Evolutionary conservation across 208 protist genomes (phyloP).

Genomic region (Endotrypanum monterogeii): DNA sequence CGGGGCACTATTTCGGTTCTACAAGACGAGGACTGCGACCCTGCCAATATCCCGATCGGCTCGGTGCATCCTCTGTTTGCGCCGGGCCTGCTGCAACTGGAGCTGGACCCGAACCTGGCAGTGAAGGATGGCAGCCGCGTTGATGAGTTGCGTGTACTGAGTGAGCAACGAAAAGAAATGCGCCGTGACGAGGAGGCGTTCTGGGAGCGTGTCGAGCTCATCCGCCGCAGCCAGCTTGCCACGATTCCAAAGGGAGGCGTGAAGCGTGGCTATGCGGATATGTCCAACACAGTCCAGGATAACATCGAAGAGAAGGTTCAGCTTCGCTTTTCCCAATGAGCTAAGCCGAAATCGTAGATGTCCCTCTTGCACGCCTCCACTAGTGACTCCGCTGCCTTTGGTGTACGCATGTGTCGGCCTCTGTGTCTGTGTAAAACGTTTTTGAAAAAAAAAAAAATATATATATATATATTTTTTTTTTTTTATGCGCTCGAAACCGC

Average conservation of each 20-base stretch:
- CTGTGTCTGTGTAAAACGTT: too few relatives aligned
- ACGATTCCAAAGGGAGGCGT: conserved; percentile 51
- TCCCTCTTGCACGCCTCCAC: background rate
- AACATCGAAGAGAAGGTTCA: conserved; percentile 80
- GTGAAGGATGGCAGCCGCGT: conserved; percentile 27
- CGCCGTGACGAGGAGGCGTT: conserved; percentile 76
- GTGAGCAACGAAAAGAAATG: conserved; percentile 79
- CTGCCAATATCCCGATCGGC: conserved; percentile 63
- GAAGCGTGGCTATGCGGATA: conserved; percentile 73
- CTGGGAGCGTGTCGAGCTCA: conserved; percentile 89
- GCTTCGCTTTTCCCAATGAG: conserved; percentile 74
- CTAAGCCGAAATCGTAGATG: background rate
- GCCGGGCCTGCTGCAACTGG: conserved; percentile 70
- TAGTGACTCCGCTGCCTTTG: too few relatives aligned
- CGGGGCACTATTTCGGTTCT: conserved; percentile 33
- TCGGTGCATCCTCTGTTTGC: conserved; percentile 72
- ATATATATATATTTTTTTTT: too few relatives aligned
- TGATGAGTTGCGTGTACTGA: conserved; percentile 39
- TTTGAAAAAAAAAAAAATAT: too few relatives aligned
- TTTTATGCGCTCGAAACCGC: too few relatives aligned
- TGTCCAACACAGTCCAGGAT: conserved; percentile 48
- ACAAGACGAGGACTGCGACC: conserved; percentile 45
- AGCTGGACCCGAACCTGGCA: conserved; percentile 24
- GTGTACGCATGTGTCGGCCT: too few relatives aligned
- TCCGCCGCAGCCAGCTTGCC: conserved; percentile 72